Conservation (phyloP, 129 eudicot genomes). For the Centella asiatica region DNA sequence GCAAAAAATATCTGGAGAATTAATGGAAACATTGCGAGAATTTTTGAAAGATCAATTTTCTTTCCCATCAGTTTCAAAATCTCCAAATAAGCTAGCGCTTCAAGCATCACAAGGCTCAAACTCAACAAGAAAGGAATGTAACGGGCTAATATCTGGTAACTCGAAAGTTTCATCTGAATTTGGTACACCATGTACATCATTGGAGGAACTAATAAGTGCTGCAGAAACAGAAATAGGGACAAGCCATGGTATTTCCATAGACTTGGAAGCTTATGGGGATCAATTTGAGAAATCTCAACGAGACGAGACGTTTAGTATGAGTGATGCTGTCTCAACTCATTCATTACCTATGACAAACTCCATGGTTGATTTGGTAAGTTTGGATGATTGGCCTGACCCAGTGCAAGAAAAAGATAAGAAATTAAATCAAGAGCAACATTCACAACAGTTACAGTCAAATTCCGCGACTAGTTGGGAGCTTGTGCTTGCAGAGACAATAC, state of each 20-base stretch:
- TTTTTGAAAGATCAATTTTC: constrained; percentile 48
- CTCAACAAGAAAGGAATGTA: constrained; percentile 6
- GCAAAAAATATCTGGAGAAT: constrained; percentile 35
- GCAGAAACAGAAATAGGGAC: constrained; percentile 17
- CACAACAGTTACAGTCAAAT: background rate
- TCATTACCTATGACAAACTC: constrained; percentile 32
- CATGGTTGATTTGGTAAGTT: constrained; percentile 34
- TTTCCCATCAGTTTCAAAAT: constrained; percentile 16
- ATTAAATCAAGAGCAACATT: background rate
- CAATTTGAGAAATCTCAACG: constrained; percentile 18
- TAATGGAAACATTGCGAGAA: constrained; percentile 48
- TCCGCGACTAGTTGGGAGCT: constrained; percentile 28
- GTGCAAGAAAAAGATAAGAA: background rate
- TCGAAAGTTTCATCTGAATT: constrained; percentile 20
- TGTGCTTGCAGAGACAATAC: constrained; percentile 21
- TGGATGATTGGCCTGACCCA: constrained; percentile 29
- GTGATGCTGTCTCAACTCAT: constrained; percentile 28
- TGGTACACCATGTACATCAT: constrained; percentile 27
- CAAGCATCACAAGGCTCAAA: constrained; percentile 5
- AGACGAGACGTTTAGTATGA: constrained; percentile 21
- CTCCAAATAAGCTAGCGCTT: constrained; percentile 7
- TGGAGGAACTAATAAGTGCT: constrained; percentile 41
- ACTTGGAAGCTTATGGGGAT: constrained; percentile 32
- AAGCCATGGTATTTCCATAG: constrained; percentile 34
- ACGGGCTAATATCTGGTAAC: constrained; percentile 13